These are phyloP conservation scores for Scutellaria galericulata DNA, from an alignment of 257 asterid species.

Conservation along the genomic window DNA sequence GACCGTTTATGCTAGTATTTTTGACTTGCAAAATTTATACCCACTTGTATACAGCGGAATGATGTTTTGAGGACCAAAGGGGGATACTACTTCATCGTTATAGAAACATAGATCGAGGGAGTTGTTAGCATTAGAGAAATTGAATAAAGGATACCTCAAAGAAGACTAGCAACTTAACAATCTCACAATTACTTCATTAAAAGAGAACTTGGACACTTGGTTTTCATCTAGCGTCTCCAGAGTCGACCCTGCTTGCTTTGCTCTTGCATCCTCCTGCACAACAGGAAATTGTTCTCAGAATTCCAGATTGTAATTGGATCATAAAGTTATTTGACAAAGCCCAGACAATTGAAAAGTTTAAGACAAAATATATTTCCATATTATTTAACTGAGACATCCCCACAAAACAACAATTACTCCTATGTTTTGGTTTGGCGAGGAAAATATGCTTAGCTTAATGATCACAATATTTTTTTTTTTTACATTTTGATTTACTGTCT, in stretches of 20 bases:
- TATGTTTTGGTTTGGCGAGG: not conserved
- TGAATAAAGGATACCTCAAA: conserved; percentile 23
- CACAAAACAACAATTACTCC: not conserved
- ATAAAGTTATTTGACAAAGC: not conserved
- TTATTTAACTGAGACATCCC: conserved; percentile 3
- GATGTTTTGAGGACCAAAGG: conserved; percentile 2
- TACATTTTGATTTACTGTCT: not conserved
- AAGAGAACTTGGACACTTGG: conserved; percentile 8
- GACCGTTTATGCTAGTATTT: not conserved
- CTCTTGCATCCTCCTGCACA: conserved; percentile 74
- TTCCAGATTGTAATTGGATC: not conserved
- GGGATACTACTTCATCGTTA: conserved; percentile 12
- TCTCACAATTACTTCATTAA: conserved; percentile 25
- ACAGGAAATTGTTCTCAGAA: conserved; percentile 11
- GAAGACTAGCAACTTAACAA: conserved; percentile 9
- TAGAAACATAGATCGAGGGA: not conserved
- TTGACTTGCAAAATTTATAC: conserved; percentile 25
- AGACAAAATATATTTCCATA: not conserved
- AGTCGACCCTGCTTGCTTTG: conserved; percentile 64
- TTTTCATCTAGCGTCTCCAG: conserved; percentile 53
- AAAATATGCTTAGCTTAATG: conserved; percentile 3
- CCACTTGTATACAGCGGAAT: conserved; percentile 27
- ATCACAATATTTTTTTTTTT: not conserved
- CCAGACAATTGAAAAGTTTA: not conserved
- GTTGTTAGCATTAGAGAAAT: not conserved